Base-by-base conservation (phyloP, 1,284 basidiomycete genomes). In the Pterula multifida region DNA sequence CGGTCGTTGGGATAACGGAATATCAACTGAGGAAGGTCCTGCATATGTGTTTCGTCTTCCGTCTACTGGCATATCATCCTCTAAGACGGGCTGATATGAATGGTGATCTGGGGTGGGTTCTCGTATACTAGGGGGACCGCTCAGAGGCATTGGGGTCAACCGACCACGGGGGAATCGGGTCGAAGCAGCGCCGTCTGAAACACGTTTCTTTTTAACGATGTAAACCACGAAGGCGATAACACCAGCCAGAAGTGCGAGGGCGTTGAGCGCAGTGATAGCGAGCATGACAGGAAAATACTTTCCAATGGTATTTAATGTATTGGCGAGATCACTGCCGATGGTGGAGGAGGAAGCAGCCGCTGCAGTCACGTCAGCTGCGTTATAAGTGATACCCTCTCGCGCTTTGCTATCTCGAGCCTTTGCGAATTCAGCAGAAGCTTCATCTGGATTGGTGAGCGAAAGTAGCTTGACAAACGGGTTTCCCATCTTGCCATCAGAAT, bases 391-490 rank as follows among this genome's bases (percentile, higher is more conserved):
- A 61, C 80, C 79, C n/a, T 67, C 72, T 49, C 67, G 68, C 2
- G 82, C 68, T 17, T 67, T 67, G 53, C 81, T 80, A 36, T 84
- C 85, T 23, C 86, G 82, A 45, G 64, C 61, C 26, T 69, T 57
- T 58, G 80, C 79, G 65, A 89, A 90, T 50, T 85, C 81, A 32
- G 66, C 57, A 15, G 85, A 86, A 19, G 83, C 86, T 51, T 76
- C 61, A 57, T 79, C 68, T 22, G 86, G 79, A 59, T 87, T 71
- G 52, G 81, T 65, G 49, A 88, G 69, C 19, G 84, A 67, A 52
- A 88, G 71, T 32, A 90, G 65, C 63, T 83, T 79, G 65, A 90
- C 72, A 62, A 83, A 88, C 1, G 86, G 87, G 58, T 80, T 65
- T 44, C 82, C 84, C 78, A 81, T 80, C 19, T 71, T 65, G 35